These are phyloP conservation scores for Cyathus striatus DNA, from an alignment of 768 basidiomycete species.

Conservation along the genomic window DNA sequence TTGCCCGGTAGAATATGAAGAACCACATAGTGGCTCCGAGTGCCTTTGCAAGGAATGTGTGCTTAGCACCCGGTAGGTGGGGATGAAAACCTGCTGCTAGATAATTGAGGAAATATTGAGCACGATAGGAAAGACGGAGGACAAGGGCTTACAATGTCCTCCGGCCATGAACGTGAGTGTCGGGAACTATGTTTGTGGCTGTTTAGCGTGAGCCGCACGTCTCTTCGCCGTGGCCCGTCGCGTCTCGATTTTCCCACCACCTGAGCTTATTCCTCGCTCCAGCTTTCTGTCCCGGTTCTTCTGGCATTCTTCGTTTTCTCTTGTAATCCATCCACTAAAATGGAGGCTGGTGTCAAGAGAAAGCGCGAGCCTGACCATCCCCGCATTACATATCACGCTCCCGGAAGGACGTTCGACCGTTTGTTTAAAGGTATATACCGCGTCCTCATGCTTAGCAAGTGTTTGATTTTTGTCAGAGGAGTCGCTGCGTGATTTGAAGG, in stretches of 20 bases:
- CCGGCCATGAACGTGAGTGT: constrained; percentile 33
- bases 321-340: constrained; percentile 9
- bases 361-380: constrained; percentile 35
- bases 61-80: constrained; percentile 73
- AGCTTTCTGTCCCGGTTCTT: background rate
- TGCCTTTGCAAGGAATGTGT: constrained; percentile 77
- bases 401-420: constrained; percentile 43
- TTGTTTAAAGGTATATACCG: constrained; percentile 41
- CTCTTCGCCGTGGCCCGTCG: constrained; percentile 10
- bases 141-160: constrained; percentile 24
- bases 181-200: constrained; percentile 23
- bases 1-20: constrained; percentile 94
- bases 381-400: constrained; percentile 40
- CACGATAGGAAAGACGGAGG: background rate
- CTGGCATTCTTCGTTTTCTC: constrained; percentile 3
- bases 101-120: constrained; percentile 5
- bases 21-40: constrained; percentile 97
- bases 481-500: constrained; percentile 53
- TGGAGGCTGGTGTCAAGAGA: constrained; percentile 36
- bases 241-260: constrained; percentile 3
- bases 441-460: background rate
- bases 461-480: constrained; percentile 36
- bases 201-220: constrained; percentile 19
- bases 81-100: constrained; percentile 81
- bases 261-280: background rate